phyloP scores from a whole-genome alignment of 164 flowering plant genomes.

The Aristolochia contorta region DNA sequence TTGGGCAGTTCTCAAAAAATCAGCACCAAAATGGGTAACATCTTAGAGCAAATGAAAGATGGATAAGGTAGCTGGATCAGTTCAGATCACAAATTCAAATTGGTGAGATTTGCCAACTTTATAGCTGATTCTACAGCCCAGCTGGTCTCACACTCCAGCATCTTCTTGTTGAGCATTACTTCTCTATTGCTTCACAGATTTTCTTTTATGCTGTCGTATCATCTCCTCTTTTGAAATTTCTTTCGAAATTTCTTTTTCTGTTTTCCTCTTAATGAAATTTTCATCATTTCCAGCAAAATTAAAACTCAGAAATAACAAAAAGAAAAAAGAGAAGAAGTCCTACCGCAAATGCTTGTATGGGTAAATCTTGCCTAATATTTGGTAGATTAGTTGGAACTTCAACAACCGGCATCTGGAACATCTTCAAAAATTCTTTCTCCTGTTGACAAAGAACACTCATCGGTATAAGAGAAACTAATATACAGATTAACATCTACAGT shows the following conservation, averaged over 20 bases:
- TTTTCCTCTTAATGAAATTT: not conserved
- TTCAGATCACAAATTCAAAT: too few relatives aligned
- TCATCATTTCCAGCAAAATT: too few relatives aligned
- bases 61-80: too few relatives aligned
- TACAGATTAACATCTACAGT: not conserved
- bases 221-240: conserved; percentile 17
- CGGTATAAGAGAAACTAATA: not conserved
- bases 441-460: conserved; percentile 15
- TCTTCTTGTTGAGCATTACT: too few relatives aligned
- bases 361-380: conserved; percentile 84
- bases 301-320: not conserved
- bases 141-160: too few relatives aligned
- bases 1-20: too few relatives aligned
- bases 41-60: too few relatives aligned
- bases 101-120: too few relatives aligned
- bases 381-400: conserved; percentile 92
- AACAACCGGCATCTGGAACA: conserved; percentile 95
- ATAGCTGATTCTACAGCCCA: too few relatives aligned
- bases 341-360: conserved; percentile 96
- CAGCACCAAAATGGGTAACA: too few relatives aligned
- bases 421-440: conserved; percentile 95
- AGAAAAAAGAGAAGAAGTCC: conserved; percentile 6
- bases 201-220: too few relatives aligned
- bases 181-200: too few relatives aligned
- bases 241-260: conserved; percentile 61